Base-by-base conservation (phyloP, 2,329 filamentous ascomycete genomes). In the Calonectria honghensis region DNA sequence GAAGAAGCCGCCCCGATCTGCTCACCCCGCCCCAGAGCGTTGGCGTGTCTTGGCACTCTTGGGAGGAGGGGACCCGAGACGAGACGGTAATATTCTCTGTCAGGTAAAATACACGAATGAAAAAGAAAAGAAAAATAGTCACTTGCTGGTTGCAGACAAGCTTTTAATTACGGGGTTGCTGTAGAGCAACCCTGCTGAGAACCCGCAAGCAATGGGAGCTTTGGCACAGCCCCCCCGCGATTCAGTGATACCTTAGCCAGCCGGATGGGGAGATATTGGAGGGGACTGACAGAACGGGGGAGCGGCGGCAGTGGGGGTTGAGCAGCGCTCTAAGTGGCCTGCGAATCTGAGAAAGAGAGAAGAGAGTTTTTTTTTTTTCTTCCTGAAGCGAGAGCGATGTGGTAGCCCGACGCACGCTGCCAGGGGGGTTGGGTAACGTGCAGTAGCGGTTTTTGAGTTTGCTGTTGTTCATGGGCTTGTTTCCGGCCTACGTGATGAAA, bases 331-430 rank as follows among this genome's bases (percentile, higher is more conserved):
- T 51, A 27, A 70, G 32, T 70, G 68, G 68, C 41, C 68, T 70
- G 48, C 45, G 9, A 50, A 59, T 48, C 59, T 31, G n/a, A 10
- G 32, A 35, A 10, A 35, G 68, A 29, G 63, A 51, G 45, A 27
- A 18, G 48, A 41, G 35, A 51, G 57, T 50, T 54, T 70, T 52
- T 48, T 52, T 48, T 48, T 48, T 20, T 13, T 6, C n/a, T 48
- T 48, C 24, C 31, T 51, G 50, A 52, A 39, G 63, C 68, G 72
- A 70, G 73, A 73, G 72, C 66, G 73, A 54, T 77, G 78, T 77
- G 79, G 78, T 80, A 80, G 78, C 61, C 65, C 57, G 73, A 80
- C 78, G 77, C 77, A 78, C 57, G 77, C 65, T 57, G 68, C 69
- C 77, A 76, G 75, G 78, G 71, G 77, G n/a, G 57, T 41, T 41